Base-by-base conservation (phyloP, 2,329 filamentous ascomycete genomes). In the Cladosporium halotolerans region DNA sequence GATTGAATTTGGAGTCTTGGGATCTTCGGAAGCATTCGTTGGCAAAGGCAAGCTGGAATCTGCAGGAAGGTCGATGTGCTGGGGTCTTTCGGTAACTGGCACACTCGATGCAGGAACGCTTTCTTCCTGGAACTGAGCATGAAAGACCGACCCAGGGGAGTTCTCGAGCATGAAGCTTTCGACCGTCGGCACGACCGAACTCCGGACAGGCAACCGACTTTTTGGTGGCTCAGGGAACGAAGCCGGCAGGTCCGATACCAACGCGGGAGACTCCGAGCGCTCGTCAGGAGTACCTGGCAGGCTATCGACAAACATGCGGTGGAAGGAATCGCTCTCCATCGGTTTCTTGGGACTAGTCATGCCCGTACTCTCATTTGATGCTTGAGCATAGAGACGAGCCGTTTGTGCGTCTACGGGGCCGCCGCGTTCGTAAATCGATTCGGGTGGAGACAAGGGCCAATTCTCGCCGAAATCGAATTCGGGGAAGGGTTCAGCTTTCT, bases 281-380 rank as follows among this genome's bases (percentile, higher is more conserved):
- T 49, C 45, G 6, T n/a, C 45, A 19, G 52, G 31, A 5, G 45
- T 49, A 3, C 42, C 47, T 1, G 64, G 66, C 9, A 69, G 49
- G 45, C 60, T 65, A 31, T 64, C 57, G 8, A 70, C 62, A 50
- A 69, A 68, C 51, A 64, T 62, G 18, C 58, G 60, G 28, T 70
- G 62, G 38, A 69, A 70, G 8, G 51, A 57, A 53, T 68, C 62
- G 9, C 62, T 64, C 32, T 58, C 59, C 31, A 68, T 55, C 7
- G 64, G 52, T 9, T 54, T 57, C 50, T 57, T 60, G 4, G 59
- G 54, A 11, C 43, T 57, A 6, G 48, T 46, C 40, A 51, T 13
- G 18, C 40, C 32, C 5, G 48, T 13, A 31, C 31, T 33, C 31
- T 42, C 39, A 28, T 38, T n/a, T 7, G 13, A 11, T 11, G 16